These are phyloP conservation scores for Coemansia sp. DNA, from an alignment of 192 early-diverging fungal genomes.

Conservation along the genomic window DNA sequence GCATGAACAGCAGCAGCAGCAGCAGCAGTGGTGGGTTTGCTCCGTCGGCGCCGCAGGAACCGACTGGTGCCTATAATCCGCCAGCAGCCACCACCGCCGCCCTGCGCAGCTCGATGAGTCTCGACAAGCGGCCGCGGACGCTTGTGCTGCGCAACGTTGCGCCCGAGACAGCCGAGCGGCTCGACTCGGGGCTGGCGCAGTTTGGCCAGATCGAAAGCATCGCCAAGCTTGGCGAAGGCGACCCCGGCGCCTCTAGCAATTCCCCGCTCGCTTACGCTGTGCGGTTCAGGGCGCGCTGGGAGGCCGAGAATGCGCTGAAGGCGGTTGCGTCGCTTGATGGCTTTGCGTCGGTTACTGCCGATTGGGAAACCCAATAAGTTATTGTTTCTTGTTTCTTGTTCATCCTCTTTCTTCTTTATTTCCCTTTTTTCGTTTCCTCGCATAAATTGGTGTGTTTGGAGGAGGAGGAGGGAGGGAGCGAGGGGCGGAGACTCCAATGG, in stretches of 20 bases:
- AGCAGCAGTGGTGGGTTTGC: too few species aligned
- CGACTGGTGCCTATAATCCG: conserved; percentile 3
- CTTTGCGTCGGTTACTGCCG: conserved; percentile 28
- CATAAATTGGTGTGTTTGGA: too few species aligned
- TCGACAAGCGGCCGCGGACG: conserved; percentile 46
- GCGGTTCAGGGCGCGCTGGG: conserved; percentile 42
- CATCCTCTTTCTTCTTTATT: neutral
- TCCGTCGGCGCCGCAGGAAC: too few species aligned
- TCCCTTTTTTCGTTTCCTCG: neutral
- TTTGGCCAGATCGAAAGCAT: conserved; percentile 45
- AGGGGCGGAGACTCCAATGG: too few species aligned
- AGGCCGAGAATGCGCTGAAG: conserved; percentile 45
- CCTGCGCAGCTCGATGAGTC: conserved; percentile 31
- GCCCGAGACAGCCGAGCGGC: conserved; percentile 28
- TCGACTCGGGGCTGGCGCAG: conserved; percentile 42
- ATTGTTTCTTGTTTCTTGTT: neutral
- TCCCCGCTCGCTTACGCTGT: conserved; percentile 43
- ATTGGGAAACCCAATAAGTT: conserved; percentile 28
- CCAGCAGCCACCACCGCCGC: neutral
- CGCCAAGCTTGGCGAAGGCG: conserved; percentile 2
- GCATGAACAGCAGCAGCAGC: conserved; percentile 3
- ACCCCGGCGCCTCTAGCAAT: neutral
- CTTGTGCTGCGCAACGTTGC: conserved; percentile 37
- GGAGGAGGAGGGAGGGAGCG: too few species aligned
- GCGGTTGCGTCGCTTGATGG: conserved; percentile 19